Conservation (phyloP, 2,329 filamentous ascomycete genomes). For the Clonostachys chloroleuca region DNA sequence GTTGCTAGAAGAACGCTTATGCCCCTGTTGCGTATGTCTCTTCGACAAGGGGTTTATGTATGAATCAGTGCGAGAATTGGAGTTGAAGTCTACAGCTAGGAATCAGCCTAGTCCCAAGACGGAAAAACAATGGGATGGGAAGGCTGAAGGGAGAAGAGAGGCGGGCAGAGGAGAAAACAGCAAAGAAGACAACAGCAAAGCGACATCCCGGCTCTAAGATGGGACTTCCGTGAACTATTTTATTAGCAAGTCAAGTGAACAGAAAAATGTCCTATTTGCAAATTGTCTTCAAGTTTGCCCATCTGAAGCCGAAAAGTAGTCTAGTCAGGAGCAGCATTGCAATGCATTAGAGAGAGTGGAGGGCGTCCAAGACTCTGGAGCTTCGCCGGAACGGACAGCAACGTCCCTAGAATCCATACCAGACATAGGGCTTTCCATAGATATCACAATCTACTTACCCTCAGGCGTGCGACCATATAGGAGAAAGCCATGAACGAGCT, state of each 20-base stretch:
- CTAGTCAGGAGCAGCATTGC: neutral
- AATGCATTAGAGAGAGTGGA: neutral
- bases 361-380: too few relatives aligned
- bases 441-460: too few relatives aligned
- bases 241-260: neutral
- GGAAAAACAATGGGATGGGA: neutral
- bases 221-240: neutral
- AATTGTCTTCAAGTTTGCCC: neutral
- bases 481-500: too few relatives aligned
- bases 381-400: too few relatives aligned
- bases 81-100: neutral
- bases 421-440: too few relatives aligned
- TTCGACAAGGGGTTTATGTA: slow-evolving; percentile 1
- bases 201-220: neutral
- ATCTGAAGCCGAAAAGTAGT: neutral
- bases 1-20: slow-evolving; percentile 1
- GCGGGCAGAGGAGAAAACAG: slow-evolving; percentile 2
- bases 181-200: neutral
- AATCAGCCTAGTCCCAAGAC: neutral
- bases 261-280: neutral
- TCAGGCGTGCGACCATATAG: too few relatives aligned
- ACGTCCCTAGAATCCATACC: too few relatives aligned
- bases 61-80: slow-evolving; percentile 1
- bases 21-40: slow-evolving; percentile 2
- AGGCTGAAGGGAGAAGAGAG: neutral